These are phyloP conservation scores for Cladosporium sp. DNA, from an alignment of 2,329 filamentous ascomycete genomes.

Conservation along the genomic window DNA sequence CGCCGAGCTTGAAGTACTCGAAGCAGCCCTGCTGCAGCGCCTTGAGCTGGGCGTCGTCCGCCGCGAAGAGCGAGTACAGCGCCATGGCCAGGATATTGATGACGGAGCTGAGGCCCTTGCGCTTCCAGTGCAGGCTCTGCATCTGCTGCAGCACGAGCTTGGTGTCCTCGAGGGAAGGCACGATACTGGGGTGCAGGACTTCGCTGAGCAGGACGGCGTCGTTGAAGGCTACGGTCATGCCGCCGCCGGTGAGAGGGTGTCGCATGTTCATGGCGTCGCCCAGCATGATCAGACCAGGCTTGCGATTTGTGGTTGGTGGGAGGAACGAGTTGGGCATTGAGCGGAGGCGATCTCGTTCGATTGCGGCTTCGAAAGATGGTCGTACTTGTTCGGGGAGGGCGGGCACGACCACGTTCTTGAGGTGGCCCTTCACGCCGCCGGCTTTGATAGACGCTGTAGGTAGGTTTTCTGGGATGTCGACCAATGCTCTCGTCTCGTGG, in stretches of 20 bases:
- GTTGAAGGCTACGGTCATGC: slow-evolving; percentile 96
- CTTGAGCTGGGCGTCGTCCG: slow-evolving; percentile 68
- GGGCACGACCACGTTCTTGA: slow-evolving; percentile 73
- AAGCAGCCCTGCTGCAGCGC: slow-evolving; percentile 88
- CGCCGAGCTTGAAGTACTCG: slow-evolving; percentile 73
- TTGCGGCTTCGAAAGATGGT: slow-evolving; percentile 66
- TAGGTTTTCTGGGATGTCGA: slow-evolving; percentile 76
- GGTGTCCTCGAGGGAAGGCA: slow-evolving; percentile 65
- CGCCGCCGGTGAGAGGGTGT: slow-evolving; percentile 93
- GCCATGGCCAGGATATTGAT: slow-evolving; percentile 98
- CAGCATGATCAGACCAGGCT: slow-evolving; percentile 69
- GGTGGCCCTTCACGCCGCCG: slow-evolving; percentile 80
- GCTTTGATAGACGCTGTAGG: slow-evolving; percentile 65
- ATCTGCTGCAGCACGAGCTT: slow-evolving; percentile 62
- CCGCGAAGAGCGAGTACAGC: slow-evolving; percentile 85
- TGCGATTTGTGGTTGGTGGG: slow-evolving; percentile 66
- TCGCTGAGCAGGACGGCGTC: slow-evolving; percentile 74
- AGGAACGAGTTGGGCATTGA: slow-evolving; percentile 97
- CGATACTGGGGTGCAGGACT: slow-evolving; percentile 61
- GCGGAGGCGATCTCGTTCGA: slow-evolving; percentile 70
- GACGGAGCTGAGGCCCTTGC: slow-evolving; percentile 75
- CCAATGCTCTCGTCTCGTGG: slow-evolving; percentile 82
- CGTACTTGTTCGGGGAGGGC: slow-evolving; percentile 65
- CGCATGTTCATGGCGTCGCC: slow-evolving; percentile 99
- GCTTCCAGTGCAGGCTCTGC: slow-evolving; percentile 73